phyloP scores from a whole-genome alignment of 2,329 filamentous ascomycete species.

The Hirsutella minnesotensis region DNA sequence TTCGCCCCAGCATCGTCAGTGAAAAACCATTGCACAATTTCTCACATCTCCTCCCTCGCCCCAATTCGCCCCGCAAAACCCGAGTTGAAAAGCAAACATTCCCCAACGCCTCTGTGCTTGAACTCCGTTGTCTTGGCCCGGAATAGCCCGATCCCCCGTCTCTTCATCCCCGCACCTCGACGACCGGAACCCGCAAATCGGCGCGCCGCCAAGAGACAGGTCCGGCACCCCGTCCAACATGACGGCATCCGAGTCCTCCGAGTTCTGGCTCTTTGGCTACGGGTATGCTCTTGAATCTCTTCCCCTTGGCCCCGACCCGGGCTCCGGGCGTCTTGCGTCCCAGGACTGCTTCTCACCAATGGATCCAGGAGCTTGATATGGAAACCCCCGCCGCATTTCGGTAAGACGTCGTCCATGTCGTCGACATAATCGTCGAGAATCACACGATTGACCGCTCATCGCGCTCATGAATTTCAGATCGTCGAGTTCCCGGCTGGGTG shows the following conservation, averaged over 20 bases:
- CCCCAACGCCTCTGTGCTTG: no score
- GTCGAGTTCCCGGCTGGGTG: conserved; percentile 78
- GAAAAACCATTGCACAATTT: no score
- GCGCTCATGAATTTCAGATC: conserved; percentile 42
- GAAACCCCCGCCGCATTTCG: conserved; percentile 94
- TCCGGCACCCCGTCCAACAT: neutral
- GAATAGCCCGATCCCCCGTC: no score
- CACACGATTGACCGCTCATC: neutral
- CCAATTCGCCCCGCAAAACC: no score
- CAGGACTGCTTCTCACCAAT: neutral
- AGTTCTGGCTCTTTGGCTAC: conserved; percentile 97
- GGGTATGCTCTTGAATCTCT: conserved; percentile 51
- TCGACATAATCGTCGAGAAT: neutral
- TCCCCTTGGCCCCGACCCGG: neutral
- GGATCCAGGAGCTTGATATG: conserved; percentile 73
- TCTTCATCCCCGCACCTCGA: no score
- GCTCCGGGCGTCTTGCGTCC: conserved; percentile 1
- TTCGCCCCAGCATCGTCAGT: no score
- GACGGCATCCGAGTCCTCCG: conserved; percentile 26
- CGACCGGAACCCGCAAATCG: no score
- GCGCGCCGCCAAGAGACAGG: no score
- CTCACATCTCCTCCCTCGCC: no score
- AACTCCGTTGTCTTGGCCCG: no score
- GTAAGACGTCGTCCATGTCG: conserved; percentile 33
- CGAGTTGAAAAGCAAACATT: no score